A percentile compares a stretch with the other conserved stretches of the same genome.
These are phyloP conservation scores for Brassica incana DNA, from an alignment of 345 rosid species.

Conservation along the genomic window DNA sequence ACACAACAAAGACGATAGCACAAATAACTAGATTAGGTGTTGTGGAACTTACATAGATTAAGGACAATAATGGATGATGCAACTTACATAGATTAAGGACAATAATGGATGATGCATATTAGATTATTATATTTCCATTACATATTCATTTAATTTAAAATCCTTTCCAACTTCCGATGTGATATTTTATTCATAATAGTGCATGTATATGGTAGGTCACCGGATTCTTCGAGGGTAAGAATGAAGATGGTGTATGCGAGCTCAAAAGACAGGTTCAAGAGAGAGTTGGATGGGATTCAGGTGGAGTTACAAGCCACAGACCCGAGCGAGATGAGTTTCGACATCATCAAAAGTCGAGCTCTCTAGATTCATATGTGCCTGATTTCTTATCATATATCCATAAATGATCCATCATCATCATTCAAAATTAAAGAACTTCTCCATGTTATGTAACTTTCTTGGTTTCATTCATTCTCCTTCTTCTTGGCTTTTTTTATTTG, in stretches of 20 bases:
- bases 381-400: not conserved
- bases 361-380: not conserved
- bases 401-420: not conserved
- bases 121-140: too few species aligned
- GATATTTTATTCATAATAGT: too few species aligned
- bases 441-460: conserved; percentile 33
- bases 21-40: too few species aligned
- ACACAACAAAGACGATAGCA: too few species aligned
- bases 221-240: not conserved
- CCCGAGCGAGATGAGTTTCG: not conserved
- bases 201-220: not conserved
- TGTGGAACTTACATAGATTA: too few species aligned
- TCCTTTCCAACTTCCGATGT: too few species aligned
- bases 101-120: too few species aligned
- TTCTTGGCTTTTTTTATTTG: not conserved
- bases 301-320: not conserved
- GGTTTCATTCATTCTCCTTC: conserved; percentile 28
- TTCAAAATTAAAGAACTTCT: conserved; percentile 16
- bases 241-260: conserved; percentile 2
- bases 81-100: too few species aligned
- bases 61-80: too few species aligned
- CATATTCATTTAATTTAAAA: too few species aligned
- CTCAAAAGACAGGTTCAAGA: not conserved
- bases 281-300: not conserved
- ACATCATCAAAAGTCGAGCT: conserved; percentile 5